phyloP scores from a whole-genome alignment of 805 yeast species.

The Vanderwaltozyma verrucispora region DNA sequence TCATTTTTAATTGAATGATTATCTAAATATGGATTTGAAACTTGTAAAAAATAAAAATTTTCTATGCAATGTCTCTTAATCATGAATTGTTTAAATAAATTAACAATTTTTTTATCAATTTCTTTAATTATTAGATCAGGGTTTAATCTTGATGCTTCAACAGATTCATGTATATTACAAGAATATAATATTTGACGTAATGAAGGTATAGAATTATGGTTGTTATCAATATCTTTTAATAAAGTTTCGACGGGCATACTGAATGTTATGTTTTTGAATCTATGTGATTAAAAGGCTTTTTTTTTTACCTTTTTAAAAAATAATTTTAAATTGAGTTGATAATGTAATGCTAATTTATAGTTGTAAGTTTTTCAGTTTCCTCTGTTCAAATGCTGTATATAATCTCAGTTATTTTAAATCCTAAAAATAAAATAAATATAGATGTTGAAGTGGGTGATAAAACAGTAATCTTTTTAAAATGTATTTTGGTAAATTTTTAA shows the following conservation, averaged over 20 bases:
- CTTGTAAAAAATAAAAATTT: slow-evolving; percentile 20
- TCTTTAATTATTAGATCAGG: not conserved
- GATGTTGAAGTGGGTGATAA: too few relatives aligned
- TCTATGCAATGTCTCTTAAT: slow-evolving; percentile 24
- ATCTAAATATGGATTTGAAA: slow-evolving; percentile 6
- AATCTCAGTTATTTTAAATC: too few relatives aligned
- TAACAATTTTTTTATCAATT: not conserved
- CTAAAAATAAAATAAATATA: too few relatives aligned
- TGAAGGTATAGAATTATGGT: not conserved
- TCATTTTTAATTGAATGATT: not conserved
- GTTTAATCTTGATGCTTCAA: not conserved
- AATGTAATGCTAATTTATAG: too few relatives aligned
- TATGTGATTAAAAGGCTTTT: too few relatives aligned
- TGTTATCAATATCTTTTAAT: not conserved
- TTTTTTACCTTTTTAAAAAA: too few relatives aligned
- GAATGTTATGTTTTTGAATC: too few relatives aligned
- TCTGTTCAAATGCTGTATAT: too few relatives aligned
- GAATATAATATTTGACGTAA: not conserved
- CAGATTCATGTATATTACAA: not conserved
- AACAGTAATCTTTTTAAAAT: too few relatives aligned
- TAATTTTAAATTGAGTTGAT: too few relatives aligned
- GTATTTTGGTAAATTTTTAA: too few relatives aligned
- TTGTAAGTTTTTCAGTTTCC: too few relatives aligned
- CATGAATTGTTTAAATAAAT: slow-evolving; percentile 16
- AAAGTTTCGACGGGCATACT: not conserved